These are phyloP conservation scores for Sedum album DNA, from an alignment of 164 flowering plant genomes.

Conservation along the genomic window DNA sequence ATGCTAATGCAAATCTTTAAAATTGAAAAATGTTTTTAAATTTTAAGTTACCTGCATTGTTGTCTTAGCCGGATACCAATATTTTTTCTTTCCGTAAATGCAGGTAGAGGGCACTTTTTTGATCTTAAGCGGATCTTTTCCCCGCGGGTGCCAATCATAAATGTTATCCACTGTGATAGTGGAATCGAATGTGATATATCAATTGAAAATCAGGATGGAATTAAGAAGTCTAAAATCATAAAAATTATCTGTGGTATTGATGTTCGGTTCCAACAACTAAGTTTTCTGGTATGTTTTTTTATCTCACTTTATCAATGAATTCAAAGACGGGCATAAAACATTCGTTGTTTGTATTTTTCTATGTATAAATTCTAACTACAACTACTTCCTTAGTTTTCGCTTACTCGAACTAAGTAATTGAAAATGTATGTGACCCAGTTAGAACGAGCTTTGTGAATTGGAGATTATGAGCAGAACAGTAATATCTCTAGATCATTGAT, in stretches of 20 bases:
- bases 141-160: conserved; percentile 68
- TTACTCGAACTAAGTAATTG: neutral
- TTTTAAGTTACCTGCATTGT: neutral
- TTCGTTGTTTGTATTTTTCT: neutral
- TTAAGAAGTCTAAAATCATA: conserved; percentile 46
- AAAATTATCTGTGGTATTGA: conserved; percentile 48
- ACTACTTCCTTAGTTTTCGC: neutral
- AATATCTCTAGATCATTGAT: neutral
- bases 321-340: neutral
- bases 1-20: neutral
- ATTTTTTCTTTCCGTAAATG: conserved; percentile 3
- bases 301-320: neutral
- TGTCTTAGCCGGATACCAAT: neutral
- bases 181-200: conserved; percentile 70
- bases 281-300: conserved; percentile 39
- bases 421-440: neutral
- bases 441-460: neutral
- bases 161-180: conserved; percentile 49
- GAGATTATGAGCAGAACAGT: neutral
- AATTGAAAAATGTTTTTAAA: neutral
- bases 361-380: too few relatives aligned
- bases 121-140: conserved; percentile 38
- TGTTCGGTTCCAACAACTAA: conserved; percentile 54
- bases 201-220: conserved; percentile 60
- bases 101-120: conserved; percentile 44